Evolutionary conservation across 352 stramenopile species (phyloP).

Genomic region (Pythium chondricola): DNA sequence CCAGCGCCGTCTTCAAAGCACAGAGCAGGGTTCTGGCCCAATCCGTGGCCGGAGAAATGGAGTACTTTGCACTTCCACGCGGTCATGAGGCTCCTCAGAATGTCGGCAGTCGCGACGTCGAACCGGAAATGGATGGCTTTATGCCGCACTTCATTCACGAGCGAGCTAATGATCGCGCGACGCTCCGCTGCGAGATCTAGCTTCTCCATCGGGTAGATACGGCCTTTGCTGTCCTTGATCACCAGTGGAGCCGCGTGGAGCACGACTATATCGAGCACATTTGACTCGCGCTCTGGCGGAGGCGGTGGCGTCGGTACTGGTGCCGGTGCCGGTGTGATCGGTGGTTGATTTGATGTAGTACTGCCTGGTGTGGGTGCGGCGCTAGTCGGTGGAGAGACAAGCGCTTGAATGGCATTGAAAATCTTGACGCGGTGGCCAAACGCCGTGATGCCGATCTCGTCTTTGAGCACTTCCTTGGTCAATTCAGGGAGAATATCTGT

Average conservation of each 20-base stretch:
- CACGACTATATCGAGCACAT: conserved; percentile 69
- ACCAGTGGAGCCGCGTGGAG: conserved; percentile 77
- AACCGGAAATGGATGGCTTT: conserved; percentile 75
- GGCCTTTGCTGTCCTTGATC: conserved; percentile 62
- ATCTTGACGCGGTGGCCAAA: conserved; percentile 61
- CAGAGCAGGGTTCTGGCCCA: conserved; percentile 57
- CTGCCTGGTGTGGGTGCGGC: too few species aligned
- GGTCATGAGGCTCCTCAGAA: conserved; percentile 72
- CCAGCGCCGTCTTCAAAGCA: conserved; percentile 77
- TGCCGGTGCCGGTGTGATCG: not conserved
- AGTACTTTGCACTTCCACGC: conserved; percentile 66
- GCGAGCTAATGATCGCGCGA: conserved; percentile 56
- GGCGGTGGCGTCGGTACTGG: not conserved
- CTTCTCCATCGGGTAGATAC: conserved; percentile 82
- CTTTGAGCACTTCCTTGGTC: conserved; percentile 52
- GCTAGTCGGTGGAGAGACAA: conserved; percentile 9
- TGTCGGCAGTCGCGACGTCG: conserved; percentile 72
- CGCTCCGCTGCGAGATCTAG: conserved; percentile 72
- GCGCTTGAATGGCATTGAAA: conserved; percentile 43
- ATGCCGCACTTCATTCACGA: conserved; percentile 63
- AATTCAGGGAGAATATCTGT: conserved; percentile 53
- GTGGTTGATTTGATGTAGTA: too few species aligned
- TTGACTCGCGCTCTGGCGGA: conserved; percentile 25
- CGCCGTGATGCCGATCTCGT: conserved; percentile 52
- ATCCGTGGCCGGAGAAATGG: conserved; percentile 74